Evolutionary conservation across 2,329 filamentous ascomycete genomes (phyloP).

Genomic region (Cytospora piceae): DNA sequence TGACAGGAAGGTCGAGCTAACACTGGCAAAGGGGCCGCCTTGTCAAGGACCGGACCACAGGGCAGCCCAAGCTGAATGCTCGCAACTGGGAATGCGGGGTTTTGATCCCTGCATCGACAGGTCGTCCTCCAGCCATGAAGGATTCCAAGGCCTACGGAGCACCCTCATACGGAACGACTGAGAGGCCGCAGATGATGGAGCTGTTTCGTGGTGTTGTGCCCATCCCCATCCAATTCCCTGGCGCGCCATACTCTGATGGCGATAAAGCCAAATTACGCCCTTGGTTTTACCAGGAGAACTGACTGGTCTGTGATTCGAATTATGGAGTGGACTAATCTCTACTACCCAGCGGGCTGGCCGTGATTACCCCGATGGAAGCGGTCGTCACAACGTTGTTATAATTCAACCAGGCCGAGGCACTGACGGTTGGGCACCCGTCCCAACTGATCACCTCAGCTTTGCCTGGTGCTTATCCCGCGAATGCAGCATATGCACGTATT

Average conservation of each 20-base stretch:
- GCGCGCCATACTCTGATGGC: constrained; percentile 48
- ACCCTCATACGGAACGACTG: constrained; percentile 6
- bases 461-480: background rate
- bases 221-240: constrained; percentile 67
- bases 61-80: constrained; percentile 75
- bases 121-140: constrained; percentile 28
- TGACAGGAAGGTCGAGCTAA: constrained; percentile 17
- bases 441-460: background rate
- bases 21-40: constrained; percentile 60
- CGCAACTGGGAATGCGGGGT: constrained; percentile 98
- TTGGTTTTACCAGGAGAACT: constrained; percentile 44
- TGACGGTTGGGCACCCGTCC: background rate
- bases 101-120: constrained; percentile 61
- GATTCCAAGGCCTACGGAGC: constrained; percentile 4
- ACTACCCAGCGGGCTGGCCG: background rate
- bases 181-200: constrained; percentile 38
- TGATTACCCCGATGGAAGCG: background rate
- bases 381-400: background rate
- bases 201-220: constrained; percentile 61
- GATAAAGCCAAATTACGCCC: constrained; percentile 40
- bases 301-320: background rate
- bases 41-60: constrained; percentile 68
- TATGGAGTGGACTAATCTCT: background rate
- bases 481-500: background rate
- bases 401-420: background rate